Percentiles rank a stretch among this genome's conserved stretches.
phyloP scores from a whole-genome alignment of 306 rosid species.

The Casuarina glauca region DNA sequence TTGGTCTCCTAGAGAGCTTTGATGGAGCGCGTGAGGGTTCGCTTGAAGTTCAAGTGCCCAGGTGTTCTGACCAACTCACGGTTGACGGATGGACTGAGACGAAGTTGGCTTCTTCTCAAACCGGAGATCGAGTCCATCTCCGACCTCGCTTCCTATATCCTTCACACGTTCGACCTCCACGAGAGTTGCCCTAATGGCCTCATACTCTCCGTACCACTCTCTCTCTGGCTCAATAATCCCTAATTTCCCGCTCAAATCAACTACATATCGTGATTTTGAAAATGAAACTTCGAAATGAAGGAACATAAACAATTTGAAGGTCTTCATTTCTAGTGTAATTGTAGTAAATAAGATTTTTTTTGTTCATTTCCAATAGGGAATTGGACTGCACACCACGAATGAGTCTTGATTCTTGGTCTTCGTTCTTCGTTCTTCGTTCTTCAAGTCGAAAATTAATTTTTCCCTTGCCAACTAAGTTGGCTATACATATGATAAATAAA shows the following conservation, averaged over 20 bases:
- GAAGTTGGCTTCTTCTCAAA: conserved; percentile 80
- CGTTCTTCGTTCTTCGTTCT: not conserved
- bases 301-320: not conserved
- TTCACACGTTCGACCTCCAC: conserved; percentile 49
- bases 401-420: not conserved
- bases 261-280: not conserved
- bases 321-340: not conserved
- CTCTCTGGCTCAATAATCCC: not conserved
- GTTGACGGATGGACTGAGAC: conserved; percentile 58
- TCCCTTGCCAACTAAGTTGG: not conserved
- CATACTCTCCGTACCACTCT: conserved; percentile 53
- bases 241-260: not conserved
- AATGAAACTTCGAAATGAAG: not conserved
- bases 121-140: conserved; percentile 68
- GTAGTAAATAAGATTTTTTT: not conserved
- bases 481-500: not conserved
- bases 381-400: not conserved
- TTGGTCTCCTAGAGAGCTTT: not conserved
- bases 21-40: conserved; percentile 59
- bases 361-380: not conserved
- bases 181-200: conserved; percentile 69
- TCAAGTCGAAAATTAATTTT: not conserved
- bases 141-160: conserved; percentile 57
- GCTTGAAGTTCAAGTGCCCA: conserved; percentile 58
- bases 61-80: conserved; percentile 51